Percentiles rank a stretch among this genome's conserved stretches.
Conservation (phyloP, 2,329 filamentous ascomycete species). For the Leptographium galeiforme region DNA sequence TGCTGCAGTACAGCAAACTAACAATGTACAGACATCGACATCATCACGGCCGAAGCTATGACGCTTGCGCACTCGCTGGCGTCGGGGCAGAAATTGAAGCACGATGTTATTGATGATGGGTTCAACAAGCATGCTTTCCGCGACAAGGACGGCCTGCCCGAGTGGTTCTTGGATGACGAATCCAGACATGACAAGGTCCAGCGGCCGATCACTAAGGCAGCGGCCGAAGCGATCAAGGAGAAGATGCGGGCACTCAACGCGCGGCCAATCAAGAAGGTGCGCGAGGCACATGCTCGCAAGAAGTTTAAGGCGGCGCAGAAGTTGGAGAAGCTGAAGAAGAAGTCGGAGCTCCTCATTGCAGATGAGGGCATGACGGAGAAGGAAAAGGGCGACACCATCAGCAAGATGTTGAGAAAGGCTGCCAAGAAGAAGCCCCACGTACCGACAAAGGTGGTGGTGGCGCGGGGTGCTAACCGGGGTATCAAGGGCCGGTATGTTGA, state of each 20-base stretch:
- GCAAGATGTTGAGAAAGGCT: constrained; percentile 68
- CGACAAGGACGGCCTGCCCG: constrained; percentile 79
- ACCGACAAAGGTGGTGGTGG: constrained; percentile 79
- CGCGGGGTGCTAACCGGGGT: constrained; percentile 69
- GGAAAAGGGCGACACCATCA: constrained; percentile 81
- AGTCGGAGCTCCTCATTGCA: constrained; percentile 76
- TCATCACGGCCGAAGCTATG: constrained; percentile 99
- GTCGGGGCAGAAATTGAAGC: constrained; percentile 64
- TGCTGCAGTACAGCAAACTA: not conserved
- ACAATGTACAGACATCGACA: constrained; percentile 63
- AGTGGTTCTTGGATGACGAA: constrained; percentile 98
- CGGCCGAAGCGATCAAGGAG: constrained; percentile 82
- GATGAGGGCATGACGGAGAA: constrained; percentile 91
- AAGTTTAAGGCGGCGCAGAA: constrained; percentile 87
- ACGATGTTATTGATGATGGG: constrained; percentile 75
- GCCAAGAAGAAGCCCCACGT: constrained; percentile 75
- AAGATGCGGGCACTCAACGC: constrained; percentile 88
- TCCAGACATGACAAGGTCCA: constrained; percentile 66
- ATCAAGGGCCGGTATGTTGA: constrained; percentile 45
- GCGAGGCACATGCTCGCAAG: constrained; percentile 91
- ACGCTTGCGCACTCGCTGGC: constrained; percentile 87
- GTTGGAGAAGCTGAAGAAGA: constrained; percentile 92
- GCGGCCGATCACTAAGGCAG: constrained; percentile 84
- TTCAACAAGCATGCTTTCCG: constrained; percentile 92
- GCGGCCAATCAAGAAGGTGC: constrained; percentile 96